Conservation (phyloP, 2,329 filamentous ascomycete species). For the Sclerotiophoma versabilis region DNA sequence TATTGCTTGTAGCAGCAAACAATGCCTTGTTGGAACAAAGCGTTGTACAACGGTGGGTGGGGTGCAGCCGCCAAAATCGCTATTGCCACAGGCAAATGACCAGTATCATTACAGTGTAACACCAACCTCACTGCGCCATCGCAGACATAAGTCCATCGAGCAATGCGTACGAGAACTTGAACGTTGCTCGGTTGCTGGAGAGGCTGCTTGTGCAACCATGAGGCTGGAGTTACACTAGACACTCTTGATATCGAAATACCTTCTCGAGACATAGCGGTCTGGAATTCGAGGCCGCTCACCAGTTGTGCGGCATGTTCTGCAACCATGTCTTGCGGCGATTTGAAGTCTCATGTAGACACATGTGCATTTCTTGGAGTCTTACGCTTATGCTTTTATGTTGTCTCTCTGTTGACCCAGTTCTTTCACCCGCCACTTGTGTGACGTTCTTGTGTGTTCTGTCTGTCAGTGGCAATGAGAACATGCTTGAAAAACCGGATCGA, state of each 20-base stretch:
- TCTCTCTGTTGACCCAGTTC: too few species aligned
- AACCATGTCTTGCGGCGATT: neutral
- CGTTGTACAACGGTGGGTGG: too few species aligned
- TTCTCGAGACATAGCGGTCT: constrained; percentile 1
- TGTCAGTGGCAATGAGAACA: too few species aligned
- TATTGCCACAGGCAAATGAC: neutral
- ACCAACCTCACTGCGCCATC: constrained; percentile 2
- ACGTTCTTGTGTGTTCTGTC: too few species aligned
- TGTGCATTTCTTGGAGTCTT: too few species aligned
- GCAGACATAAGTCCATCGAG: neutral
- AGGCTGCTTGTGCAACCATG: constrained; percentile 8
- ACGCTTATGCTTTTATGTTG: neutral
- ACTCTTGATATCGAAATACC: neutral
- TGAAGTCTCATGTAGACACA: neutral
- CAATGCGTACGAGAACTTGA: neutral
- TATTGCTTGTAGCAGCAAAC: neutral
- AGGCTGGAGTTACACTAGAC: constrained; percentile 15
- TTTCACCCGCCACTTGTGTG: too few species aligned
- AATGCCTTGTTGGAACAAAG: neutral
- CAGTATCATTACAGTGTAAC: neutral
- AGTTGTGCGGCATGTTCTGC: neutral
- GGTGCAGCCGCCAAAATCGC: neutral
- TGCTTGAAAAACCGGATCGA: too few species aligned
- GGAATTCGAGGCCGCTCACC: neutral
- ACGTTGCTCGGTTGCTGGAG: constrained; percentile 2